Evolutionary conservation across 2,329 filamentous ascomycete genomes (phyloP).

Genomic region (Sclerotiophoma versabilis): DNA sequence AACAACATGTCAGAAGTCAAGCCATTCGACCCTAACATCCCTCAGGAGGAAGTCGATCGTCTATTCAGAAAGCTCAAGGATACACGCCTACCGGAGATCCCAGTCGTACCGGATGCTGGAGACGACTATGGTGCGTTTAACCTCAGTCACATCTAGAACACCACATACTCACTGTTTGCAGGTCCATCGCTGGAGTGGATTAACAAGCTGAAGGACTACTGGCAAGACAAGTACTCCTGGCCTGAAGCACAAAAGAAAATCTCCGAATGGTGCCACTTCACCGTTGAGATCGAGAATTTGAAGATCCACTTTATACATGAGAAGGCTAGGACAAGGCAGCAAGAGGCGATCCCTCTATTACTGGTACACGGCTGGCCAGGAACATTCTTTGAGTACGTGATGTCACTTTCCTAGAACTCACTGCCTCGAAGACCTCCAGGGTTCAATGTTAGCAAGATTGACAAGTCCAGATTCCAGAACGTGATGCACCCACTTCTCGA

Average conservation of each 20-base stretch:
- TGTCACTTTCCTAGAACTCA: background rate
- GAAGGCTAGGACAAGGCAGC: conserved; percentile 36
- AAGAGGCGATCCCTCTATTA: conserved; percentile 51
- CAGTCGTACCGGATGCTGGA: conserved; percentile 47
- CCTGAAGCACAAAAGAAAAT: conserved; percentile 42
- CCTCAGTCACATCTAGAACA: background rate
- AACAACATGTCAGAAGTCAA: conserved; percentile 32
- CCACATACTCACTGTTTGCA: conserved; percentile 4
- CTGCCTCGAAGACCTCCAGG: background rate
- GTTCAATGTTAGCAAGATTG: background rate
- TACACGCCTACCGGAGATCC: conserved; percentile 40
- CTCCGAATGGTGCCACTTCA: conserved; percentile 45
- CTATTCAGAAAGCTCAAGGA: conserved; percentile 48
- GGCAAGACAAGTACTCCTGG: conserved; percentile 47
- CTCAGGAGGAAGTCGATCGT: conserved; percentile 45
- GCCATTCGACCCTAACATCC: conserved; percentile 45
- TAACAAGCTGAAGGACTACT: conserved; percentile 43
- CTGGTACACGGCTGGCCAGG: conserved; percentile 57
- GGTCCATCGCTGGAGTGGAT: conserved; percentile 44
- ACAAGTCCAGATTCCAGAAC: conserved; percentile 33
- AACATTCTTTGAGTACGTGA: conserved; percentile 51
- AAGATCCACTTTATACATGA: conserved; percentile 53
- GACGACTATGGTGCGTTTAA: conserved; percentile 40
- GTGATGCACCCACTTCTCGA: conserved; percentile 47
- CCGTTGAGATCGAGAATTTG: conserved; percentile 44